These are phyloP conservation scores for Seminavis robusta DNA, from an alignment of 108 stramenopile genomes.

Conservation along the genomic window DNA sequence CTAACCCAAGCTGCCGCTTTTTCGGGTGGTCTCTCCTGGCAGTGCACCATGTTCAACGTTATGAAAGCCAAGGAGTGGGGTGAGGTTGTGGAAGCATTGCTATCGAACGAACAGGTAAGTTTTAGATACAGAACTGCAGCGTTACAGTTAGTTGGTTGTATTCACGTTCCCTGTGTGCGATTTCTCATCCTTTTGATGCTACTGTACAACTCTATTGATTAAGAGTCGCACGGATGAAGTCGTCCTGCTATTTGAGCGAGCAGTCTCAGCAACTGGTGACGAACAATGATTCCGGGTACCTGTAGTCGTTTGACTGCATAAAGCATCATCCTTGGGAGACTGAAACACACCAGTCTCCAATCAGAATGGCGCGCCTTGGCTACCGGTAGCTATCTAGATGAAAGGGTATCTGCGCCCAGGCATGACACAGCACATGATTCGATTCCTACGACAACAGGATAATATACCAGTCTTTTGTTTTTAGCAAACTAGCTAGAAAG, in stretches of 20 bases:
- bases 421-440: background rate
- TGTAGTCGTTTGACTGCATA: background rate
- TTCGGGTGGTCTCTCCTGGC: slow-evolving; percentile 69
- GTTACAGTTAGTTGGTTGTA: background rate
- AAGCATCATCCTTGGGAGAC: background rate
- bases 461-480: too few relatives aligned
- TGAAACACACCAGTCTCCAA: background rate
- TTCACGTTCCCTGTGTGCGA: background rate
- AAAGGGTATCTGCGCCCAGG: background rate
- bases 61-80: slow-evolving; percentile 65
- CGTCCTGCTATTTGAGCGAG: slow-evolving; percentile 76
- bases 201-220: background rate
- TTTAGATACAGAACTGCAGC: background rate
- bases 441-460: too few relatives aligned
- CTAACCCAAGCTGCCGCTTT: slow-evolving; percentile 67
- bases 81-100: slow-evolving; percentile 67
- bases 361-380: background rate
- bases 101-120: slow-evolving; percentile 49
- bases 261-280: slow-evolving; percentile 13
- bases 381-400: background rate
- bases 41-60: slow-evolving; percentile 77
- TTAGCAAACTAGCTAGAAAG: too few relatives aligned
- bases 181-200: background rate
- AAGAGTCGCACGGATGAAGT: slow-evolving; percentile 69
- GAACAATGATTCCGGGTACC: background rate